phyloP scores from a whole-genome alignment of 495 filamentous ascomycete species.

The Lasiosphaeriaceae sp. region DNA sequence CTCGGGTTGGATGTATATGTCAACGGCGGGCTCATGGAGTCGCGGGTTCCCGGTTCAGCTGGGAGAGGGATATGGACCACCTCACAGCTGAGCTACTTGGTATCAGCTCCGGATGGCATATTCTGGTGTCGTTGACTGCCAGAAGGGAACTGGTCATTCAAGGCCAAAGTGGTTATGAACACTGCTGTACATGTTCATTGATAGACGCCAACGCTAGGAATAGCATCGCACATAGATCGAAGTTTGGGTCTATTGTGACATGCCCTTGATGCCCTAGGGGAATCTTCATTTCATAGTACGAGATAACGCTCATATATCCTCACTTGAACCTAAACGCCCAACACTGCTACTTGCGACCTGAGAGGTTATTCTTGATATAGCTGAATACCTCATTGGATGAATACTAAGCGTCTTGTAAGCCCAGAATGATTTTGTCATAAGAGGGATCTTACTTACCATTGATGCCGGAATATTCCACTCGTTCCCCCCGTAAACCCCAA shows the following conservation, averaged over 20 bases:
- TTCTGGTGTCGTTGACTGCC: no score
- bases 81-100: no score
- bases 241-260: no score
- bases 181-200: neutral
- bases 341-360: neutral
- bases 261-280: no score
- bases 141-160: no score
- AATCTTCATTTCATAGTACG: no score
- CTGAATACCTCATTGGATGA: conserved; percentile 34
- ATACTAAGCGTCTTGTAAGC: conserved; percentile 32
- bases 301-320: neutral
- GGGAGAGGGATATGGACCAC: no score
- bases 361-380: conserved; percentile 12
- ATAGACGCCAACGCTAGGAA: neutral
- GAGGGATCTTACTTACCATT: conserved; percentile 20
- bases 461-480: conserved; percentile 63
- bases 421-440: neutral
- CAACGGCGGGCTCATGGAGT: no score
- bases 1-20: no score
- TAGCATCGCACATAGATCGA: no score
- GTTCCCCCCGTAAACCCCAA: conserved; percentile 65
- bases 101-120: no score
- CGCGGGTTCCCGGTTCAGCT: no score
- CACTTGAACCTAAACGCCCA: neutral
- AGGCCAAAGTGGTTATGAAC: neutral